Evolutionary conservation across 164 flowering plant genomes (phyloP), one percentile per base, ranked within the genome.

Genomic region (Vitis riparia): DNA sequence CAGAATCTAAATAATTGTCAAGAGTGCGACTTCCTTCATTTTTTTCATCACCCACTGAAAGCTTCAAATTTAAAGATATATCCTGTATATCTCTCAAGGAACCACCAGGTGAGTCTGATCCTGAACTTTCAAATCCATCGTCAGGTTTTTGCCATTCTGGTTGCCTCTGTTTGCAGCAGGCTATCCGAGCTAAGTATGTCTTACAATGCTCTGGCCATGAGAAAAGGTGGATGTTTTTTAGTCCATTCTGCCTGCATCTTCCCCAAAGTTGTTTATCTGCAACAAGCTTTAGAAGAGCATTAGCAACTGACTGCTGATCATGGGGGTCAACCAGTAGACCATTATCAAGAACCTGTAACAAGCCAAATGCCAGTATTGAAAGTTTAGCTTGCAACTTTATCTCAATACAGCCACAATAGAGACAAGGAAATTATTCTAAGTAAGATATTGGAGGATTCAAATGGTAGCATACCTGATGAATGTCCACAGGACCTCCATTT

Each of bases 401-500:
- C 23, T 29, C 48, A 48, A 15, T 15, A 48, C 27, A 51, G 17
- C 55, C 52, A 14, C 12, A 50, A 19, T 0, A 57, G 13, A 66
- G 14, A 55, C 5, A 27, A 49, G 65, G 62, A 19, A 32, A 55
- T 27, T 56, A 13, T 14, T 12, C 59, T 15, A 56, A 55, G 59
- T 5, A 60, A 60, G 1, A 60, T 3, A 37, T 37, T 37, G 9
- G n/a, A 65, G 56, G 61, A n/a, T 13, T 66, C 13, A 16, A 73
- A 59, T 12, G 48, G 65, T 44, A 55, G 51, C 93, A 44, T 63
- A 93, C 99, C 88, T 90, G 73, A 68, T 86, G 93, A 72, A 95
- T 95, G 79, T 95, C 98, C 29, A 95, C 97, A 61, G 99, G 99
- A 58, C 99, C 99, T 51, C 99, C 98, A 82, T 95, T 95, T 82